Evolutionary conservation across 345 rosid genomes (phyloP).

Genomic region (Sonneratia alba): DNA sequence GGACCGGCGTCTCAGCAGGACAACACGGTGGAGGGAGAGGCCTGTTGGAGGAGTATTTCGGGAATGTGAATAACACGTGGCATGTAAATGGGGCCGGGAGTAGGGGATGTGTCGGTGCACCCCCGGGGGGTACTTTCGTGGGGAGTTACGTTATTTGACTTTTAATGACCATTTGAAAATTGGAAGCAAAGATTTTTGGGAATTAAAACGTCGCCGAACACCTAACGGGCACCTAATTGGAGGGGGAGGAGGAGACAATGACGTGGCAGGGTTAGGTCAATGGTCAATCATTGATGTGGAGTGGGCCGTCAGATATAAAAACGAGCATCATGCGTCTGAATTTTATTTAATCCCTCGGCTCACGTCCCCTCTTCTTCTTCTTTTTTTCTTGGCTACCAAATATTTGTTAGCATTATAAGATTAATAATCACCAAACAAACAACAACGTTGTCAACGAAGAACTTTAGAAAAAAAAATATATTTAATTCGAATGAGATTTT

Average conservation of each 20-base stretch:
- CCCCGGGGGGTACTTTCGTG: no score
- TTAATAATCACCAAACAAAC: no score
- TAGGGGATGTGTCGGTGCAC: not conserved
- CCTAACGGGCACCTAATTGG: constrained; percentile 9
- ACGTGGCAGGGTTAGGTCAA: constrained; percentile 5
- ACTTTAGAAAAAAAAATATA: no score
- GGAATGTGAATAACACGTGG: not conserved
- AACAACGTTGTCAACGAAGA: no score
- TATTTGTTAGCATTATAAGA: no score
- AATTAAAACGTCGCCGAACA: not conserved
- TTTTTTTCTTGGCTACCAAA: no score
- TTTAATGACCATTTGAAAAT: not conserved
- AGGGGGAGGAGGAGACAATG: not conserved
- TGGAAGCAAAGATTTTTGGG: constrained; percentile 1
- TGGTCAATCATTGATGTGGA: constrained; percentile 7
- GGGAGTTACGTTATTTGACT: not conserved
- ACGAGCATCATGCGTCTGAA: not conserved
- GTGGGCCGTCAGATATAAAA: constrained; percentile 12
- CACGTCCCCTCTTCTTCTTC: not conserved
- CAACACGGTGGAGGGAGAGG: not conserved
- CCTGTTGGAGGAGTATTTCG: not conserved
- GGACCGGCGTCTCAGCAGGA: not conserved
- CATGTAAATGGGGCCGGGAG: not conserved
- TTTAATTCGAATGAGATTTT: no score
- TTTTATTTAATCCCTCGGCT: not conserved